Evolutionary conservation across 495 filamentous ascomycete species (phyloP), one percentile per base, ranked within the genome.

Genomic region (Recurvomyces mirabilis): DNA sequence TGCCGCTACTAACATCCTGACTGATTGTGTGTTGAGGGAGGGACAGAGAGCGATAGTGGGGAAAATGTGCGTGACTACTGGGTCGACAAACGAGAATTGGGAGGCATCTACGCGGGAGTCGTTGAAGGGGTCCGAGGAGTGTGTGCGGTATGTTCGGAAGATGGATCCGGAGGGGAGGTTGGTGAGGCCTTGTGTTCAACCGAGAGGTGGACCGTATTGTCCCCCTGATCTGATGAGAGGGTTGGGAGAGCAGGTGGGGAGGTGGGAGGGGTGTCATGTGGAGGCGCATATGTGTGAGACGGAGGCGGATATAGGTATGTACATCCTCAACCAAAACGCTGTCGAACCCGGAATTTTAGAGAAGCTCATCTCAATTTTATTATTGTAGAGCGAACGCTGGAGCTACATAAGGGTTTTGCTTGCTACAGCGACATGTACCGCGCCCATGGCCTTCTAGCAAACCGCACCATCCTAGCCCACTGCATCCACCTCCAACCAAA

Each of bases 251-350:
- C 43, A 28, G 21, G 12, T 21, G n/a, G 23, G 28, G 17, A 17
- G 22, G 19, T 38, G 29, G 7, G 9, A 38, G 2, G 21, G 33
- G n/a, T n/a, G n/a, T n/a, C 39, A 38, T 21, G 43, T 46, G 17
- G 33, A 46, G 20, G 43, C 33, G 13, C 43, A 46, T 23, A 46
- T 46, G 43, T 46, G 43, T 21, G 43, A 46, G 35, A 46, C 43
- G 17, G n/a, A 26, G 22, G 26, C 33, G 9, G 43, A 46, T 32
- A 46, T 46, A 22, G 22, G 42, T 45, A 19, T 5, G 42, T 35
- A 12, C 19, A 7, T 4, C 25, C 41, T 38, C 18, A 13, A 43
- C 4, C n/a, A 32, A 33, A 10, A 4, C 6, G 2, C 17, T 18
- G 14, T n/a, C n/a, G n/a, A n/a, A n/a, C n/a, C n/a, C n/a, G n/a